phyloP scores from a whole-genome alignment of 192 early-diverging fungal species.

The Piromyces finnis region DNA sequence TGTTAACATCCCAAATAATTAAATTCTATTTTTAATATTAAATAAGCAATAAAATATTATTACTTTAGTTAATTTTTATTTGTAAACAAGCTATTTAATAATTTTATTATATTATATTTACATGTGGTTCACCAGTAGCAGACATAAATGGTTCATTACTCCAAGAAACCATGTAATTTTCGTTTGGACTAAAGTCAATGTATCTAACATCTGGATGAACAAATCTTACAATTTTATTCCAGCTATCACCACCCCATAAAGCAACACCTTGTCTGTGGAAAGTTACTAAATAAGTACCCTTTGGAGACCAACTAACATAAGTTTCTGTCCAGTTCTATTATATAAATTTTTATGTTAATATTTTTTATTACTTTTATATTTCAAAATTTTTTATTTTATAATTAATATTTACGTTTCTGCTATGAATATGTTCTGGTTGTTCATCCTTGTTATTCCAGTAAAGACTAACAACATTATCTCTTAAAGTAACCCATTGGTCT shows the following conservation, averaged over 20 bases:
- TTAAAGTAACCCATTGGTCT: conserved; percentile 83
- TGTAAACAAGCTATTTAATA: neutral
- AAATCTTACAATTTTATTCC: conserved; percentile 80
- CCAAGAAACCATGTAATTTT: conserved; percentile 83
- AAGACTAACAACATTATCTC: conserved; percentile 65
- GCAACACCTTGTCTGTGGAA: conserved; percentile 86
- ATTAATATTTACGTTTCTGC: conserved; percentile 19
- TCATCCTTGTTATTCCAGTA: conserved; percentile 85
- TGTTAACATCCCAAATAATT: conserved; percentile 77
- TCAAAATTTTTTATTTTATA: neutral
- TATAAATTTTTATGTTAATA: neutral
- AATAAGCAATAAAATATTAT: too few species aligned
- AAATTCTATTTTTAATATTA: conserved; percentile 12
- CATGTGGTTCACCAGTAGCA: conserved; percentile 43
- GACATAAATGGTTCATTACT: conserved; percentile 66
- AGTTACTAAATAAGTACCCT: conserved; percentile 82
- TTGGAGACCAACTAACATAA: conserved; percentile 86
- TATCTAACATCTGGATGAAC: conserved; percentile 76
- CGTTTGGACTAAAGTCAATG: conserved; percentile 87
- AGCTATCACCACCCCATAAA: conserved; percentile 88
- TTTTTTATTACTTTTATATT: neutral
- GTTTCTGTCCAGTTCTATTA: conserved; percentile 81
- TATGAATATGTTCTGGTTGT: conserved; percentile 53
- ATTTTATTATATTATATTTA: neutral
- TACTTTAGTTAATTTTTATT: too few species aligned